A percentile compares a stretch with the other conserved stretches of the same genome.
phyloP scores from a whole-genome alignment of 495 filamentous ascomycete genomes.

The Penicillium soppii region DNA sequence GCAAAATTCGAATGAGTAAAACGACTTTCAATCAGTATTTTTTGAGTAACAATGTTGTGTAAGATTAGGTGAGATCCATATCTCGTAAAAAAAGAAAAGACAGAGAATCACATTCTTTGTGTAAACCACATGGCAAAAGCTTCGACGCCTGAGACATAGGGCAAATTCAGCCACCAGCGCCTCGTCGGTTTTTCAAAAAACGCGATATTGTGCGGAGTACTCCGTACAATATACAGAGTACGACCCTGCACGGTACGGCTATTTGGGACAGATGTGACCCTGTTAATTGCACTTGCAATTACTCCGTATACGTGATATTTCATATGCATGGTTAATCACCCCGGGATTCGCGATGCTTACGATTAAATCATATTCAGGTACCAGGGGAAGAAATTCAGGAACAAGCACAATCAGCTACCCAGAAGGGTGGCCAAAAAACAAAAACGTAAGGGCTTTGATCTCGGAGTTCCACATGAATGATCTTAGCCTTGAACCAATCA shows the following conservation, averaged over 20 bases:
- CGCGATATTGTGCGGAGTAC: too few species aligned
- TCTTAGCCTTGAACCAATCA: too few species aligned
- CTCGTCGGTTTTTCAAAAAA: neutral
- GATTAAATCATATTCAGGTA: neutral
- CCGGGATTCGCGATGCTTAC: neutral
- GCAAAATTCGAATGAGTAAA: too few species aligned
- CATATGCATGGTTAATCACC: too few species aligned
- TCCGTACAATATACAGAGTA: too few species aligned
- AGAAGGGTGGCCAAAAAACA: neutral
- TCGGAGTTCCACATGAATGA: slow-evolving; percentile 8
- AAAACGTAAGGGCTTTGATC: neutral
- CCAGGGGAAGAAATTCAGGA: slow-evolving; percentile 7
- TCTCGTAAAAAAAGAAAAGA: neutral
- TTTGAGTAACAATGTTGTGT: too few species aligned
- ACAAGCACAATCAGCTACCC: neutral
- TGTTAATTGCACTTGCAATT: too few species aligned
- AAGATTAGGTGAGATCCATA: too few species aligned
- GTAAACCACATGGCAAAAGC: neutral
- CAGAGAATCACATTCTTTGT: neutral
- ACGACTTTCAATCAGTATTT: too few species aligned
- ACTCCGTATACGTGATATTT: too few species aligned
- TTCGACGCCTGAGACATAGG: neutral
- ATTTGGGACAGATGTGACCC: too few species aligned
- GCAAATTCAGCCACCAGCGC: slow-evolving; percentile 1
- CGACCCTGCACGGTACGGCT: too few species aligned